Conservation (phyloP, 192 early-diverging fungal genomes). For the Backusella sp. region DNA sequence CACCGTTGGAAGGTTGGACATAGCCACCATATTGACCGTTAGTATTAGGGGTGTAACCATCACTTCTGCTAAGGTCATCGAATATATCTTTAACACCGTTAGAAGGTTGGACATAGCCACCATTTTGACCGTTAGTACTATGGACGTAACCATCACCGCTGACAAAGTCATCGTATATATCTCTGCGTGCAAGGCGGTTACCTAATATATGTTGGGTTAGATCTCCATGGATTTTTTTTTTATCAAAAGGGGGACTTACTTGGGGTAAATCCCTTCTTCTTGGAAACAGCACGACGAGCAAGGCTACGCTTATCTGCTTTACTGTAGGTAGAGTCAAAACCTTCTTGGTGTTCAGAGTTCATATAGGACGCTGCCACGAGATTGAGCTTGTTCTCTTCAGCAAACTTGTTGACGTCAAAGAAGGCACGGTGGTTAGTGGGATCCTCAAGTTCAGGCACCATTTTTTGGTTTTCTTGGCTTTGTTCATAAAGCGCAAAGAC, state of each 20-base stretch:
- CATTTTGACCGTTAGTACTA: no score
- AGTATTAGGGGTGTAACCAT: background rate
- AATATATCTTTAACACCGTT: background rate
- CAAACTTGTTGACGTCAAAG: background rate
- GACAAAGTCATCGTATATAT: no score
- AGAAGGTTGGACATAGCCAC: no score
- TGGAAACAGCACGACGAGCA: background rate
- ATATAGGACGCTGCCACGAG: background rate
- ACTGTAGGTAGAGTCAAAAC: background rate
- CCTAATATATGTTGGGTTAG: background rate
- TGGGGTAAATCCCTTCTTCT: background rate
- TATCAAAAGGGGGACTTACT: background rate
- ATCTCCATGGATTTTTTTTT: no score
- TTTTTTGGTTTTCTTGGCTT: background rate
- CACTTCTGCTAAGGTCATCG: background rate
- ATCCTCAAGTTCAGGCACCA: background rate
- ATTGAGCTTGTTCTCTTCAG: background rate
- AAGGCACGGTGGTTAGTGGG: background rate
- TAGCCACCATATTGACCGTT: no score
- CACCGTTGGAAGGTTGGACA: background rate
- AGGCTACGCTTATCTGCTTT: background rate
- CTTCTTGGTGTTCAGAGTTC: background rate
- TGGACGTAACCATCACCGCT: background rate
- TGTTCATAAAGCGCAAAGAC: constrained; percentile 10
- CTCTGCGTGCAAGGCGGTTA: background rate